A percentile compares a stretch with the other conserved stretches of the same genome.
These are phyloP conservation scores for Tricholomella constricta DNA, from an alignment of 768 basidiomycete species.

Conservation along the genomic window DNA sequence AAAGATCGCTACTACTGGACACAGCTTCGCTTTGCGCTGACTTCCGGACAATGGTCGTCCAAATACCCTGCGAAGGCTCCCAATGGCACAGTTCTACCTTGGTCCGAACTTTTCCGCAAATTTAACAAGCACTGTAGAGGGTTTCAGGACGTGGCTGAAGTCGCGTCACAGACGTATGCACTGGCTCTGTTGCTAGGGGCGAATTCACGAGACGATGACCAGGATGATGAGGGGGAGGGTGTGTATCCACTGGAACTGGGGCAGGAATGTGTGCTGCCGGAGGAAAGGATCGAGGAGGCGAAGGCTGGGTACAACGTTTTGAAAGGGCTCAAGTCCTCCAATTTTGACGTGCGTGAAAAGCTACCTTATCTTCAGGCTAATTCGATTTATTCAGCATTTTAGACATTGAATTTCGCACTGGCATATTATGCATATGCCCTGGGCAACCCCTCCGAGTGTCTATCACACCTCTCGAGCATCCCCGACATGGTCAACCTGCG, in stretches of 20 bases:
- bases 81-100: constrained; percentile 55
- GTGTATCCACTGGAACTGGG: constrained; percentile 45
- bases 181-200: constrained; percentile 58
- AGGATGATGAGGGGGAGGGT: constrained; percentile 46
- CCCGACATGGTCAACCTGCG: constrained; percentile 56
- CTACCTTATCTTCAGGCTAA: neutral
- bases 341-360: constrained; percentile 55
- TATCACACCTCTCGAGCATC: constrained; percentile 57
- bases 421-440: constrained; percentile 85
- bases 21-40: constrained; percentile 70
- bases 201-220: constrained; percentile 54
- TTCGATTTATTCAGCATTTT: constrained; percentile 10
- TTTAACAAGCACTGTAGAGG: constrained; percentile 83
- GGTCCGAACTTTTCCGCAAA: constrained; percentile 82
- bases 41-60: constrained; percentile 74
- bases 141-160: constrained; percentile 58
- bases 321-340: constrained; percentile 48
- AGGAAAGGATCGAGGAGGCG: constrained; percentile 62
- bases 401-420: constrained; percentile 70
- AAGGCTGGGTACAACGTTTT: constrained; percentile 54
- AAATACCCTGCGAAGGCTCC: constrained; percentile 59
- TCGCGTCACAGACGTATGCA: constrained; percentile 68
- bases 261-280: constrained; percentile 57
- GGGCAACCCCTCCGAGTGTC: constrained; percentile 62
- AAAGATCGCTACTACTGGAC: constrained; percentile 82